Percentiles rank a stretch among this genome's conserved stretches.
phyloP scores from a whole-genome alignment of 768 basidiomycete species.

The Termitomyces sp. region DNA sequence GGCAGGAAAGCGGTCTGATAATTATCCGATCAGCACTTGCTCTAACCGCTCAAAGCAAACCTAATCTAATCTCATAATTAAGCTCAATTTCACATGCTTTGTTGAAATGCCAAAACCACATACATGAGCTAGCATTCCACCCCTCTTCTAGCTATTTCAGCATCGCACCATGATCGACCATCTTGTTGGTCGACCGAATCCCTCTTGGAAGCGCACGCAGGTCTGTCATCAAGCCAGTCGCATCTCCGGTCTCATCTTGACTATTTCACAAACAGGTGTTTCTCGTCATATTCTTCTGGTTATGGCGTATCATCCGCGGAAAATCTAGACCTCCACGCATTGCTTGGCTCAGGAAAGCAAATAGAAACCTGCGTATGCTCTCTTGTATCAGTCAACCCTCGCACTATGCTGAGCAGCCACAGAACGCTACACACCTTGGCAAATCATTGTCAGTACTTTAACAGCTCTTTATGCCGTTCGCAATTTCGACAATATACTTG shows the following conservation, averaged over 20 bases:
- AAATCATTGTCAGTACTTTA: slow-evolving; percentile 81
- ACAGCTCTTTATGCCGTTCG: slow-evolving; percentile 79
- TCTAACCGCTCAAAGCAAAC: not conserved
- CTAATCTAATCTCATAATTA: not conserved
- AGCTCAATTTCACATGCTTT: slow-evolving; percentile 12
- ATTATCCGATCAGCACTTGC: not conserved
- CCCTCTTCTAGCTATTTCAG: not conserved
- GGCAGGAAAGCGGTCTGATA: not conserved
- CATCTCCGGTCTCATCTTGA: not conserved
- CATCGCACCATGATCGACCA: slow-evolving; percentile 81
- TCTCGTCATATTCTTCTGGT: slow-evolving; percentile 88
- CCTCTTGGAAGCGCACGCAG: slow-evolving; percentile 87
- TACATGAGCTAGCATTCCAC: not conserved
- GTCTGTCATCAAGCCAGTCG: slow-evolving; percentile 27
- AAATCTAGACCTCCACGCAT: slow-evolving; percentile 58
- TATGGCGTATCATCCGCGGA: slow-evolving; percentile 70
- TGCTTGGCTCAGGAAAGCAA: slow-evolving; percentile 55
- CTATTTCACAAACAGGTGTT: slow-evolving; percentile 53
- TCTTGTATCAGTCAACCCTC: not conserved
- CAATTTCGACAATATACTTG: slow-evolving; percentile 82
- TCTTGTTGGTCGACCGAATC: slow-evolving; percentile 78
- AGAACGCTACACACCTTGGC: slow-evolving; percentile 95
- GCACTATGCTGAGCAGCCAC: slow-evolving; percentile 5
- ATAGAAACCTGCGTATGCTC: slow-evolving; percentile 53
- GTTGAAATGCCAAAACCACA: not conserved